Evolutionary conservation across 768 basidiomycete genomes (phyloP), one percentile per base, ranked within the genome.

Genomic region (Amanita fuliginea): DNA sequence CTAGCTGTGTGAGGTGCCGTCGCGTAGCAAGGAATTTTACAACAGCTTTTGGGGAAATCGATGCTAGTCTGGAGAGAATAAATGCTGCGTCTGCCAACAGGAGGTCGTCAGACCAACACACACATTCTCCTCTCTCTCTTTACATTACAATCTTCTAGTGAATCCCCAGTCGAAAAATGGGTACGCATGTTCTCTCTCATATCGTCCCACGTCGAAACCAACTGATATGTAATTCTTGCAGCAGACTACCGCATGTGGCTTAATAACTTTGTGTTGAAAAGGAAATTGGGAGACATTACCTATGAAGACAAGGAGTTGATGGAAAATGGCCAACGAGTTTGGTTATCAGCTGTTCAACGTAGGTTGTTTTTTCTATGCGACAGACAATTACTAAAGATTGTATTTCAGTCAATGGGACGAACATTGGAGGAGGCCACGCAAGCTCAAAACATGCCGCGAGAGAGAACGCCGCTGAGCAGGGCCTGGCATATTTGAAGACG

Each of bases 231-330:
- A n/a, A n/a, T n/a, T n/a, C n/a, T n/a, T n/a, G n/a, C 18, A 26
- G 18, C 28, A 28, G 46, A 47, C 22, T 24, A 37, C 21, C 18
- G 46, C 2, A 47, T 47, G 46, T 47, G 46, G 46, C 22, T 47
- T 2, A 47, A 47, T 11, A 47, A 47, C n/a, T 47, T 32, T 22
- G 36, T 37, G 6, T 22, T 22, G 6, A 16, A 11, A 4, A 34
- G 14, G 2, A 9, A 8, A 14, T 30, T 30, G 30, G 21, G 42
- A 3, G 7, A 28, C 2, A 13, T 42, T 13, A 13, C 21, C 21
- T 42, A 42, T 24, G 14, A 42, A 3, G 1, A 0, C 11, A 4
- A 4, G 30, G 42, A 42, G 10, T 11, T 9, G 21, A 13, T 18
- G 13, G 21, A 24, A 18, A n/a, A 24, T 19, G 4, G 28, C 4